phyloP scores from a whole-genome alignment of 441 rosid genomes.

The Viola pubescens region DNA sequence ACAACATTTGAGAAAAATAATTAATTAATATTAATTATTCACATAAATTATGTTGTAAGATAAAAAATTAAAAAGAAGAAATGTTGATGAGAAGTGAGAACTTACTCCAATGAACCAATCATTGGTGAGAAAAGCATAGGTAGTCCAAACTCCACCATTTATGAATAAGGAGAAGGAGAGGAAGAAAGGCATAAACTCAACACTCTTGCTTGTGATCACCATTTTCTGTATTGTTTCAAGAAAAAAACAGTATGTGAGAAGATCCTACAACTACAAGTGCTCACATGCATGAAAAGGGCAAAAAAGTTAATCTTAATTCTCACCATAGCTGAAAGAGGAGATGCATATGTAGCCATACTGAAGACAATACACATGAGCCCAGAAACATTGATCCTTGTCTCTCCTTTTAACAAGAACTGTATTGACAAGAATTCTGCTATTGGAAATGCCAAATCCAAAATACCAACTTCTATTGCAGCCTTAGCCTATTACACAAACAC shows the following conservation, averaged over 20 bases:
- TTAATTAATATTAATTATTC: background rate
- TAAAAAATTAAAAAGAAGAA: background rate
- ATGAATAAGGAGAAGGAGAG: conserved; percentile 36
- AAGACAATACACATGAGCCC: conserved; percentile 39
- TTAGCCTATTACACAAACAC: conserved; percentile 19
- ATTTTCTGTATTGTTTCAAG: conserved; percentile 32
- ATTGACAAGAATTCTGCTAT: conserved; percentile 22
- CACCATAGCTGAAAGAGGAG: conserved; percentile 62
- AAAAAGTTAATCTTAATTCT: too few species aligned
- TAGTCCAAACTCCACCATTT: conserved; percentile 37
- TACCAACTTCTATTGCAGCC: conserved; percentile 32
- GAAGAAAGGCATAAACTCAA: conserved; percentile 44
- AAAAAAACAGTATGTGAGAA: background rate
- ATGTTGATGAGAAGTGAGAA: background rate
- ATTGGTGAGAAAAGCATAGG: conserved; percentile 30
- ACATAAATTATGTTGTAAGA: background rate
- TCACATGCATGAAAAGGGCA: too few species aligned
- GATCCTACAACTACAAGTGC: background rate
- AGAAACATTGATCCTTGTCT: conserved; percentile 27
- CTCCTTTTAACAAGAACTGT: conserved; percentile 22
- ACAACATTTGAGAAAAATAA: too few species aligned
- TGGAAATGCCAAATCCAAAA: conserved; percentile 44
- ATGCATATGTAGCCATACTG: conserved; percentile 41
- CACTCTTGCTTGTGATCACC: conserved; percentile 34
- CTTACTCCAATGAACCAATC: conserved; percentile 39